phyloP scores from a whole-genome alignment of 306 rosid genomes.

The apple (Malus domestica) region ASM211411v1 NC_041802.1:28113501-28114000 shows the following conservation, averaged over 20 bases:
- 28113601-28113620: slow-evolving; percentile 93
- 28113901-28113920: slow-evolving; percentile 79
- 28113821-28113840: slow-evolving; percentile 26
- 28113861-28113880: slow-evolving; percentile 42
- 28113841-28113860: slow-evolving; percentile 36
- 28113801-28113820: slow-evolving; percentile 38
- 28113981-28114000: not conserved
- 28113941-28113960: slow-evolving; percentile 17
- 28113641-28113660: slow-evolving; percentile 79
- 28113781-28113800: slow-evolving; percentile 36
- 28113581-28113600: slow-evolving; percentile 82
- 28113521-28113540: not conserved
- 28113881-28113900: slow-evolving; percentile 65
- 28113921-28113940: slow-evolving; percentile 36
- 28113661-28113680: slow-evolving; percentile 72
- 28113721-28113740: slow-evolving; percentile 72
- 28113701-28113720: slow-evolving; percentile 78
- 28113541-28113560: slow-evolving; percentile 30
- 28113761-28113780: slow-evolving; percentile 40
- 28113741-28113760: slow-evolving; percentile 74
- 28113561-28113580: slow-evolving; percentile 93
- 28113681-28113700: slow-evolving; percentile 30
- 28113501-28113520: not conserved
- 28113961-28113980: slow-evolving; percentile 31
- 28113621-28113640: slow-evolving; percentile 90